Percentiles rank a stretch among this genome's conserved stretches.
Evolutionary conservation across 495 filamentous ascomycete species (phyloP).

Genomic region (Mytilinidion resinicola): DNA sequence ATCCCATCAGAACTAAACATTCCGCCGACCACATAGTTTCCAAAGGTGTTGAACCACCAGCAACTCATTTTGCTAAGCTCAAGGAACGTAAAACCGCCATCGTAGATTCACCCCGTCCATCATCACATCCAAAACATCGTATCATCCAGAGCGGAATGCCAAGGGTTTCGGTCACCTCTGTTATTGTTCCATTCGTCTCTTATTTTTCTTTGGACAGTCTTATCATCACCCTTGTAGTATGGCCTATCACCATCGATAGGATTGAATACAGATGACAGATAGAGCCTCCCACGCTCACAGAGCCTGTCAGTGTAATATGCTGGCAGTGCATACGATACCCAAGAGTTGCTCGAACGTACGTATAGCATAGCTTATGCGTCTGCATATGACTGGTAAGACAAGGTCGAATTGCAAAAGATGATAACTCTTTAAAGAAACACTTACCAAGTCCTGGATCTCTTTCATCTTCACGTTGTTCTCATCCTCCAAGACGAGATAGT

Average conservation of each 20-base stretch:
- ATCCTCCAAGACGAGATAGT: constrained; percentile 15
- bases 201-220: neutral
- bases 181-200: neutral
- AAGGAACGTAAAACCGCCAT: too few relatives aligned
- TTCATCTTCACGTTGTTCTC: too few relatives aligned
- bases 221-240: neutral
- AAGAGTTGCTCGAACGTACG: constrained; percentile 25
- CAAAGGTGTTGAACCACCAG: too few relatives aligned
- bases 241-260: neutral
- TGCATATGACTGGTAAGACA: too few relatives aligned
- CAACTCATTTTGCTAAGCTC: too few relatives aligned
- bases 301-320: constrained; percentile 34
- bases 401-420: too few relatives aligned
- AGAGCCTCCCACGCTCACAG: constrained; percentile 31
- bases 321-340: constrained; percentile 28
- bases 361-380: constrained; percentile 30
- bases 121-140: neutral
- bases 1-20: too few relatives aligned
- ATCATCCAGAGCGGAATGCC: neutral
- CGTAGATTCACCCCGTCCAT: too few relatives aligned
- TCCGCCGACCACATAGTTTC: too few relatives aligned
- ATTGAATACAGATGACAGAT: constrained; percentile 16
- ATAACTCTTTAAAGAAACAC: too few relatives aligned
- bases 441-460: too few relatives aligned
- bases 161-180: neutral